Conservation (phyloP, 345 rosid species). For the Bruguiera gymnorhiza region DNA sequence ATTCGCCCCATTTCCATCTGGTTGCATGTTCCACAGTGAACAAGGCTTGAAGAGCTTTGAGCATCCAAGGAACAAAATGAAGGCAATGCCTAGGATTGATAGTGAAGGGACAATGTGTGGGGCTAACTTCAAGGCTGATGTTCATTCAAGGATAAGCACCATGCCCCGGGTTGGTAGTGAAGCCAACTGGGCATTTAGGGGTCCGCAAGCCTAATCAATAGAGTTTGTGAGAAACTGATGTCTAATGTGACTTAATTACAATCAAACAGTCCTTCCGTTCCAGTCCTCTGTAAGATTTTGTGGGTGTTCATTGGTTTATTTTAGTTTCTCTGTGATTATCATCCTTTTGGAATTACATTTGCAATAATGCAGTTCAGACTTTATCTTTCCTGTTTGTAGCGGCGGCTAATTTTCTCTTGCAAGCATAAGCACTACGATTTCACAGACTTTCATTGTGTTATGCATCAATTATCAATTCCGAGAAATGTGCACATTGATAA, state of each 20-base stretch:
- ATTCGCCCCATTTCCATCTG: slow-evolving; percentile 86
- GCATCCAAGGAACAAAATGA: slow-evolving; percentile 67
- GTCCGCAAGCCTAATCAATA: slow-evolving; percentile 23
- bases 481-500: too few species aligned
- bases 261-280: neutral
- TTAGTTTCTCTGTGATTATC: neutral
- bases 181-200: slow-evolving; percentile 68
- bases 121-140: slow-evolving; percentile 83
- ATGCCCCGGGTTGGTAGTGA: slow-evolving; percentile 90
- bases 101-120: slow-evolving; percentile 90
- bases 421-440: too few species aligned
- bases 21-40: slow-evolving; percentile 82
- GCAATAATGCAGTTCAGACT: too few species aligned
- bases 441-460: too few species aligned
- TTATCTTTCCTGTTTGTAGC: too few species aligned
- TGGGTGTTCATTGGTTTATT: neutral
- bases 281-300: neutral
- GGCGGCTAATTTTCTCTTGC: too few species aligned
- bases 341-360: too few species aligned
- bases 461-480: too few species aligned
- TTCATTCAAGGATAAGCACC: slow-evolving; percentile 45
- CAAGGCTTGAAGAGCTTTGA: slow-evolving; percentile 85
- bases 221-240: neutral
- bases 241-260: neutral
- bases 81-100: slow-evolving; percentile 88